Evolutionary conservation across 345 rosid species (phyloP).

Genomic region (Rhizophora apiculata): DNA sequence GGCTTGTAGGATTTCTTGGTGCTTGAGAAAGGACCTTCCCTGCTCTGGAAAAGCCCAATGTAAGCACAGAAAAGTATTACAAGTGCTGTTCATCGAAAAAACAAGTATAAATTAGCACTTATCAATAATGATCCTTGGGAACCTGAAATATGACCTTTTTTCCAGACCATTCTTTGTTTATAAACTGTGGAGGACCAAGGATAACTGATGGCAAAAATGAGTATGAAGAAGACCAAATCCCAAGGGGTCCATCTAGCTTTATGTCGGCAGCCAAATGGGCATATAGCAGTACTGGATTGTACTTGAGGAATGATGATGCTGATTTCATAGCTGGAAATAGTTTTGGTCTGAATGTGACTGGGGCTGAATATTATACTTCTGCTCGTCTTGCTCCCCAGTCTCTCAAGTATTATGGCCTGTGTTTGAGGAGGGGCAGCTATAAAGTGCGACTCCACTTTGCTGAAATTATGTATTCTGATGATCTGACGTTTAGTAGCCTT

Average conservation of each 20-base stretch:
- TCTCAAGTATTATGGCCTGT: slow-evolving; percentile 77
- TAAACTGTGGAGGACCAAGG: slow-evolving; percentile 65
- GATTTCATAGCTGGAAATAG: slow-evolving; percentile 25
- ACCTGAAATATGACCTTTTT: background rate
- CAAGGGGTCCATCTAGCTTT: slow-evolving; percentile 42
- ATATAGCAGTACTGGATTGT: slow-evolving; percentile 71
- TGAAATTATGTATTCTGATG: slow-evolving; percentile 67
- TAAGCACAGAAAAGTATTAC: slow-evolving; percentile 30
- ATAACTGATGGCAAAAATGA: slow-evolving; percentile 19
- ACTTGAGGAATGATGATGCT: background rate
- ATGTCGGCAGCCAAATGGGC: slow-evolving; percentile 46
- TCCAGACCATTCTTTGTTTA: slow-evolving; percentile 66
- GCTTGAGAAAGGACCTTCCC: slow-evolving; percentile 65
- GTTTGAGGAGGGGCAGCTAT: slow-evolving; percentile 56
- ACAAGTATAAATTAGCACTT: background rate
- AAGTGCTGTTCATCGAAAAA: background rate
- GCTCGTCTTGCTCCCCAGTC: slow-evolving; percentile 76
- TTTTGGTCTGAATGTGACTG: slow-evolving; percentile 32
- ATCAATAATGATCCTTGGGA: background rate
- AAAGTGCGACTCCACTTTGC: slow-evolving; percentile 77
- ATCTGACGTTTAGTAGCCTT: slow-evolving; percentile 49
- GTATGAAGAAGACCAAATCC: slow-evolving; percentile 47
- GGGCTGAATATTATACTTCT: slow-evolving; percentile 40
- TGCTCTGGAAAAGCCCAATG: slow-evolving; percentile 43
- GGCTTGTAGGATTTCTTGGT: slow-evolving; percentile 32